These are phyloP conservation scores for Aspergillus campestris DNA, from an alignment of 495 filamentous ascomycete species.

Conservation along the genomic window DNA sequence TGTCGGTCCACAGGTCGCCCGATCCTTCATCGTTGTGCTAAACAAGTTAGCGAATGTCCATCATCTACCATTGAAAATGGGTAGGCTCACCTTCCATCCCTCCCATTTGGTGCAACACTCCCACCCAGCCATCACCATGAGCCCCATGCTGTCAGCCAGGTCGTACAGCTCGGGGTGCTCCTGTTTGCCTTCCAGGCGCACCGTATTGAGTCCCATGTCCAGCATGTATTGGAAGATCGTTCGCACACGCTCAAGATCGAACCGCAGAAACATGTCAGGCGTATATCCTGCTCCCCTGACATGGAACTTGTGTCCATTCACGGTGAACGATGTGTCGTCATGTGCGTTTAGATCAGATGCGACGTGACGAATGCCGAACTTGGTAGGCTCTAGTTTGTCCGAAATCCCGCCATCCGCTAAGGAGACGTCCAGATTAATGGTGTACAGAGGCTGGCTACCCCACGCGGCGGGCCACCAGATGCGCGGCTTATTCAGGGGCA, in stretches of 20 bases:
- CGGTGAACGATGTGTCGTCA: constrained; percentile 46
- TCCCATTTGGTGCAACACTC: constrained; percentile 67
- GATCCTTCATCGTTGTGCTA: constrained; percentile 47
- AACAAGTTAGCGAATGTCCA: neutral
- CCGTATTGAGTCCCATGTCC: constrained; percentile 53
- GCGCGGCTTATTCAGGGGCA: constrained; percentile 43
- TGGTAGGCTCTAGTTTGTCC: constrained; percentile 24
- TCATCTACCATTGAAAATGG: neutral
- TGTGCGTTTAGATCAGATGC: constrained; percentile 39
- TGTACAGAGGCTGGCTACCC: constrained; percentile 67
- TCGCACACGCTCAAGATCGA: constrained; percentile 32
- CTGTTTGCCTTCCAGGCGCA: constrained; percentile 57
- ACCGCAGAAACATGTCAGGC: constrained; percentile 55
- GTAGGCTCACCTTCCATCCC: constrained; percentile 38
- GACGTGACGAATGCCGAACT: constrained; percentile 51
- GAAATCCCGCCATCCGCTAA: constrained; percentile 25
- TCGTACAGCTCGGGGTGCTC: constrained; percentile 54
- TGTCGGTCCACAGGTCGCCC: constrained; percentile 38
- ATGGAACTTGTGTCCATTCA: constrained; percentile 51
- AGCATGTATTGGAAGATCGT: constrained; percentile 43
- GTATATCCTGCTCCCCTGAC: constrained; percentile 53
- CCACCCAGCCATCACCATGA: constrained; percentile 59
- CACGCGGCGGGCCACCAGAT: constrained; percentile 77
- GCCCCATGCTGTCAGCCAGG: constrained; percentile 47
- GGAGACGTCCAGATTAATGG: constrained; percentile 31